These are phyloP conservation scores for Chaetomiaceae sp. DNA, from an alignment of 2,329 filamentous ascomycete species.

Conservation along the genomic window DNA sequence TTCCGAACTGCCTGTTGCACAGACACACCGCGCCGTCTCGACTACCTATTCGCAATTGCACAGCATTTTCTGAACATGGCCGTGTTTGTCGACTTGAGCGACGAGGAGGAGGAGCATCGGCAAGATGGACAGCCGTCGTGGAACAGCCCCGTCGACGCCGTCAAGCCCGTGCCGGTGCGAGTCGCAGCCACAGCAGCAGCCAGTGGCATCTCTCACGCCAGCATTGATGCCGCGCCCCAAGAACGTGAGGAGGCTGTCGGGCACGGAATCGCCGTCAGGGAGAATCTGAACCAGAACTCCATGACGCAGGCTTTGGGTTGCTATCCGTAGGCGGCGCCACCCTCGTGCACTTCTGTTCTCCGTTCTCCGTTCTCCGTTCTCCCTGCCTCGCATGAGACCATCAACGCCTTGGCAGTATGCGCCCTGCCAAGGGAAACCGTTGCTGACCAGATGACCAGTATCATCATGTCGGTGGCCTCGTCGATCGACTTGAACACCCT, in stretches of 20 bases:
- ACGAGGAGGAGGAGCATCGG: conserved; percentile 30
- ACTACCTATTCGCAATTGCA: conserved; percentile 1
- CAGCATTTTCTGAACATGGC: conserved; percentile 25
- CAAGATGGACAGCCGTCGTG: conserved; percentile 19
- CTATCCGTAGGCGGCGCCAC: conserved; percentile 57
- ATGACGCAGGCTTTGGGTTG: conserved; percentile 60
- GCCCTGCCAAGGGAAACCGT: conserved; percentile 11
- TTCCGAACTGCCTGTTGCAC: background rate
- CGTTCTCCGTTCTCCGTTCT: too few relatives aligned
- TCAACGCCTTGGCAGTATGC: conserved; percentile 11
- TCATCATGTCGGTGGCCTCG: conserved; percentile 69
- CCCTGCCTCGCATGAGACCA: conserved; percentile 7
- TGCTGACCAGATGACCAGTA: conserved; percentile 45
- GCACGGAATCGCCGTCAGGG: conserved; percentile 25
- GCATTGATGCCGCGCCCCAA: background rate
- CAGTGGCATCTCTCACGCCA: background rate
- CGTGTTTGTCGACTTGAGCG: conserved; percentile 32
- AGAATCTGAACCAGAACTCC: conserved; percentile 52
- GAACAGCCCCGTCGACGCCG: conserved; percentile 15
- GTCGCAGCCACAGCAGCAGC: background rate
- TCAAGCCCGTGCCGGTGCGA: conserved; percentile 19
- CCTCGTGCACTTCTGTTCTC: conserved; percentile 17
- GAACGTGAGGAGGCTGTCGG: conserved; percentile 17
- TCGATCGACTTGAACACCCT: conserved; percentile 83
- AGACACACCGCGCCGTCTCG: background rate